Base-by-base conservation (phyloP, 164 flowering plant species). In the Malania oleifera region DNA sequence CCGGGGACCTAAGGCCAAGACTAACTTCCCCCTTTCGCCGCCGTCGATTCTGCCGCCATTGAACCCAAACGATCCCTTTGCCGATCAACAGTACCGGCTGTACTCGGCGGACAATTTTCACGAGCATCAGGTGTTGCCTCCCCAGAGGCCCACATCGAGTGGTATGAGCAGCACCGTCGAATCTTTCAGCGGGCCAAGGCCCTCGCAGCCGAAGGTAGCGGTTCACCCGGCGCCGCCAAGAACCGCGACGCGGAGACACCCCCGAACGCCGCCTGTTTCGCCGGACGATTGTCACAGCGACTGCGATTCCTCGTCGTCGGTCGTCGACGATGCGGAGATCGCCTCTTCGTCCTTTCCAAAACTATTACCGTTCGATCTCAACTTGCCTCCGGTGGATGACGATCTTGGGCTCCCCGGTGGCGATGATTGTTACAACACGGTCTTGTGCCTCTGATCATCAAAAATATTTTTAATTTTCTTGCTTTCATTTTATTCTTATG, bases 231-330 rank as follows among this genome's bases (percentile, higher is more conserved):
- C 44, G 20, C 31, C 59, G 59, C 35, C 59, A 19, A 28, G 35
- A 14, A 20, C n/a, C n/a, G n/a, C 61, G 27, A 2, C 46, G n/a
- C 43, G 56, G 41, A 46, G 62, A 9, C 56, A 62, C 7, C 79
- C 71, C 0, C 65, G 73, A 40, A 44, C 73, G 17, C 84, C 85
- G 52, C 82, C 85, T 57, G 59, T 67, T 11, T 40, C 48, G 20
- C 80, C 80, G 9, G 89, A 82, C 19, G 95, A 85, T 60, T 87
- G 86, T 41, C 88, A 72, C 31, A 89, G 97, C 62, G 91, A 89
- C 60, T 89, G 95, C 46, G 97, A 87, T 26, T 89, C 97, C 1
- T 86, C 93, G 14, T 83, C 91, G 0, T 82, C 93, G 37, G 93
- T 89, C 20, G 60, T 89, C 6, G 91, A 79, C 24, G 85, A 55